These are phyloP conservation scores for Candida ascalaphidarum DNA, from an alignment of 805 yeast genomes.

Conservation along the genomic window DNA sequence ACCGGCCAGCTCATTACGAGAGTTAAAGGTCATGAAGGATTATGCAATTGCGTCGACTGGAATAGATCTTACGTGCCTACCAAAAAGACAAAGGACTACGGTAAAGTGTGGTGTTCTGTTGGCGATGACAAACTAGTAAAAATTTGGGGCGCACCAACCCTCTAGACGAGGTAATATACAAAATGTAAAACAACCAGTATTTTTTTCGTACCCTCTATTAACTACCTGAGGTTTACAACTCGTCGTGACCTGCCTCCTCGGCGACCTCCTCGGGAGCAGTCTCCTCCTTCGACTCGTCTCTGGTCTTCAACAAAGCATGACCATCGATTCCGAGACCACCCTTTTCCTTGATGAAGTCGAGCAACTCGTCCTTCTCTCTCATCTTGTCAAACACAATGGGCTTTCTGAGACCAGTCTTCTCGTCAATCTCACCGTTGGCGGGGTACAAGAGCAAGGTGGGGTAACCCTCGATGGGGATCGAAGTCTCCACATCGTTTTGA, in stretches of 20 bases:
- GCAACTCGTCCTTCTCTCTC: slow-evolving; percentile 67
- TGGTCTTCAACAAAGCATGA: slow-evolving; percentile 10
- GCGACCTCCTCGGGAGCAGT: slow-evolving; percentile 15
- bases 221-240: too few relatives aligned
- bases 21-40: slow-evolving; percentile 53
- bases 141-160: slow-evolving; percentile 52
- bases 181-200: too few relatives aligned
- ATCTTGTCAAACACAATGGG: slow-evolving; percentile 59
- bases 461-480: slow-evolving; percentile 66
- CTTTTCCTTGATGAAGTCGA: slow-evolving; percentile 60
- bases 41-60: slow-evolving; percentile 79
- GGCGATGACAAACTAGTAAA: slow-evolving; percentile 73
- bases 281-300: too few relatives aligned
- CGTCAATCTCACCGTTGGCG: slow-evolving; percentile 46
- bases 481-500: slow-evolving; percentile 74
- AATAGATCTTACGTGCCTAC: slow-evolving; percentile 20
- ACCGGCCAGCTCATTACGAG: slow-evolving; percentile 59
- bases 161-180: too few relatives aligned
- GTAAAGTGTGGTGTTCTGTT: slow-evolving; percentile 65
- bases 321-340: slow-evolving; percentile 63
- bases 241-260: slow-evolving; percentile 3
- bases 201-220: too few relatives aligned
- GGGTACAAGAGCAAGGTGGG: slow-evolving; percentile 91
- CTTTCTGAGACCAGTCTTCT: slow-evolving; percentile 32
- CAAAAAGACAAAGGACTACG: slow-evolving; percentile 19